phyloP scores from a whole-genome alignment of 2,329 filamentous ascomycete species.

The Amphichorda felina region DNA sequence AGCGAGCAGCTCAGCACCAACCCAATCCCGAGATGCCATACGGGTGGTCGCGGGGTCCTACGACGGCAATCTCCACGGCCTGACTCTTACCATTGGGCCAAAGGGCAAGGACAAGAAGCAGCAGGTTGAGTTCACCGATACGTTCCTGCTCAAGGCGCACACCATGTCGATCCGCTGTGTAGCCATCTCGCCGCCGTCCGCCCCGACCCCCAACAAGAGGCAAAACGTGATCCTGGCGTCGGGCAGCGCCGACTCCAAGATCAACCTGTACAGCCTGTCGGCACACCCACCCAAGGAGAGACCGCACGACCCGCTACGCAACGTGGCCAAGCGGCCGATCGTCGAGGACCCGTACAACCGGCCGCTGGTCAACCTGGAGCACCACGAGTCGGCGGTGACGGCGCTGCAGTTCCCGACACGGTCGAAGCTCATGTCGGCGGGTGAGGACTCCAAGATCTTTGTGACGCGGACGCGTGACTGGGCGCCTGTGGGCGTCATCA shows the following conservation, averaged over 20 bases:
- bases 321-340: conserved; percentile 60
- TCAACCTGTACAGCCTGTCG: conserved; percentile 89
- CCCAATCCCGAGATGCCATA: conserved; percentile 41
- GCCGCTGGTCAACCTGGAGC: conserved; percentile 74
- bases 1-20: neutral
- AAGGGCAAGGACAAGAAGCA: conserved; percentile 5
- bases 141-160: conserved; percentile 93
- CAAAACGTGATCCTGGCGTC: conserved; percentile 84
- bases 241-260: conserved; percentile 83
- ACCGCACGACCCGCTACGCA: conserved; percentile 46
- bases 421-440: conserved; percentile 75
- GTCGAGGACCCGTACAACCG: conserved; percentile 79
- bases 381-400: conserved; percentile 77
- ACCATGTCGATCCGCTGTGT: conserved; percentile 81
- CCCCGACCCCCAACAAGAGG: conserved; percentile 44
- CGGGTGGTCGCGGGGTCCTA: conserved; percentile 92
- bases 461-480: conserved; percentile 83
- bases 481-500: conserved; percentile 77
- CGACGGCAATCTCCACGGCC: conserved; percentile 81
- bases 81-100: conserved; percentile 57
- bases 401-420: conserved; percentile 71
- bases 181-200: conserved; percentile 68
- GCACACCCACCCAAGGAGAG: conserved; percentile 48
- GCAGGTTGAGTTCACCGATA: conserved; percentile 66
- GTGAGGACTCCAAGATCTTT: conserved; percentile 84